Base-by-base conservation (phyloP, 176 grass and related monocot species). In the Eragrostis nindensis region DNA sequence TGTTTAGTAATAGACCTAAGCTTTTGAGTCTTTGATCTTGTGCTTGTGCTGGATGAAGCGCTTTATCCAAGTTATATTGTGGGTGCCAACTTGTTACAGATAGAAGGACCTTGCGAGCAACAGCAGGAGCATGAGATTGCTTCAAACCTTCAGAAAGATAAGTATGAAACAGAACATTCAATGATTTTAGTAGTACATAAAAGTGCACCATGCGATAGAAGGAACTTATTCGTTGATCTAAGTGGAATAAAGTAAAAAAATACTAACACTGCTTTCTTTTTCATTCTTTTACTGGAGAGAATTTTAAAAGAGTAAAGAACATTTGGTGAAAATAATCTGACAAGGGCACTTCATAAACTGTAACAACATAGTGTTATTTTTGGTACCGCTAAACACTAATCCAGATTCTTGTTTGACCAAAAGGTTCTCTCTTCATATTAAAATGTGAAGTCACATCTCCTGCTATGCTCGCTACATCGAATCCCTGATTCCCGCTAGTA, bases 91-190 rank as follows among this genome's bases (percentile, higher is more conserved):
- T 73, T 38, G 79, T 69, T 75, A 68, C 45, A 41, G 72, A 84
- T 59, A 86, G 67, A 74, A 95, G 76, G 60, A 73, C 55, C 89
- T 88, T 90, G 54, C 84, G 81, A 81, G 67, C 62, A 72, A 89
- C 72, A 62, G 68, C 38, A 83, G 83, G 84, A 62, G 52, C 42
- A 70, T 79, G 76, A 66, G 78, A 82, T 66, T 92, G 76, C 57
- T 77, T 86, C 39, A 63, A 81, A 82, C 80, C 85, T 88, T 90
- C 26, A 61, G 76, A 68, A 79, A 78, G 36, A 77, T 82, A 82
- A 50, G 46, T 71, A 71, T 38, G 53, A 76, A 84, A 66, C 32
- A 87, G 30, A 84, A 74, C 10, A 43, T 61, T 76, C 74, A 74
- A 69, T 79, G 13, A 76, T 75, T 79, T 79, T 57, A 78, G 45